Base-by-base conservation (phyloP, 2,329 filamentous ascomycete genomes). In the Aquanectria penicillioides region DNA sequence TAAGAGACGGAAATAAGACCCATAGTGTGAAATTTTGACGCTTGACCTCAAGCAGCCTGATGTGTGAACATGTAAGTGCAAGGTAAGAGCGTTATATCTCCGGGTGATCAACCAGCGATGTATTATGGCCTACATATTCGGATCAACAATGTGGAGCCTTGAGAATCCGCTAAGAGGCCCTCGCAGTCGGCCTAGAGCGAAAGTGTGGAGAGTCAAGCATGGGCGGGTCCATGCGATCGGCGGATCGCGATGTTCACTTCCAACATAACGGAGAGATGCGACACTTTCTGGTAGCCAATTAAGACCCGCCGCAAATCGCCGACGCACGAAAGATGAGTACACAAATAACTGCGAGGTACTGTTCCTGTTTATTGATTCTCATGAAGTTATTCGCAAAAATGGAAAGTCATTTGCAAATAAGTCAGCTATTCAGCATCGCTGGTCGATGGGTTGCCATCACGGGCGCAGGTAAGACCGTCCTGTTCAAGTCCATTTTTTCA, bases 391-490 rank as follows among this genome's bases (percentile, higher is more conserved):
- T 31, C 3, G 17, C 22, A 25, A 34, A 11, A 10, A 47, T 47
- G 43, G 29, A 33, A 12, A 34, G 28, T 17, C 31, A 34, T 20
- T 34, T 47, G 26, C 28, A 28, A 12, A 23, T 47, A 47, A 22
- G 17, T 18, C 12, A 17, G 13, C 43, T 47, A 13, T 47, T 47
- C 29, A 28, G 25, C 20, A 34, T 47, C 13, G 6, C 43, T n/a
- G 43, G 29, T 13, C 43, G 43, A 31, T 47, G 43, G 43, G 43
- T 47, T 9, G 43, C 43, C 26, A 47, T 47, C 20, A 47, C 43
- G 4, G 43, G 43, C 12, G 43, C 17, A 34, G 43, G 43, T 47
- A 4, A 25, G 43, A 20, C 20, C 15, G 9, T 18, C 20, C 6
- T 11, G 6, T 3, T 41, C 25, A n/a, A 2, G 3, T n/a, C 5